These are phyloP conservation scores for Letharia columbiana DNA, from an alignment of 495 filamentous ascomycete species.

Conservation along the genomic window DNA sequence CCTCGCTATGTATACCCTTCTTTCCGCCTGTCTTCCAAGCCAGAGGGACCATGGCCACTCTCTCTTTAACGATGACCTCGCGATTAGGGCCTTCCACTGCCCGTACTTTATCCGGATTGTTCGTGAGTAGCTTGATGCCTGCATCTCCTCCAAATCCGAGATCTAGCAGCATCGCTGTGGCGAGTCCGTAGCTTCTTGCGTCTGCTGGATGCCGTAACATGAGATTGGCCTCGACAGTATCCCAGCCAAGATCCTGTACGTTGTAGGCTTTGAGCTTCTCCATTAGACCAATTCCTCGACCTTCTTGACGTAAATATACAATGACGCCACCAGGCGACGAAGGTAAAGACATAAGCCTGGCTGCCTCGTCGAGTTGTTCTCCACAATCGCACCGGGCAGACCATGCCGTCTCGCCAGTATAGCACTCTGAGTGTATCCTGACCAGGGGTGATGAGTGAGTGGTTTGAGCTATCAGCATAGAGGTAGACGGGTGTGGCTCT, in stretches of 20 bases:
- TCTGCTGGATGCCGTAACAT: conserved; percentile 88
- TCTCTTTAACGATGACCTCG: conserved; percentile 78
- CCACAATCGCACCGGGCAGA: conserved; percentile 96
- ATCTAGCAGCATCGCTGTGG: conserved; percentile 88
- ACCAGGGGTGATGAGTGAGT: conserved; percentile 55
- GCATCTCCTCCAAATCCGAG: conserved; percentile 58
- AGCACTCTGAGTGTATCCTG: conserved; percentile 95
- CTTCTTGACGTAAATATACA: conserved; percentile 92
- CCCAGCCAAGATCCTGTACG: conserved; percentile 85
- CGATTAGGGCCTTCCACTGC: conserved; percentile 86
- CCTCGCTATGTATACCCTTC: conserved; percentile 72
- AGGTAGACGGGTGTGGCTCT: conserved; percentile 15
- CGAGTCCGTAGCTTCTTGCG: conserved; percentile 85
- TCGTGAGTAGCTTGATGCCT: conserved; percentile 82
- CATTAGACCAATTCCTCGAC: conserved; percentile 84
- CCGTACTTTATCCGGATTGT: conserved; percentile 94
- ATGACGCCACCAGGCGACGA: conserved; percentile 72
- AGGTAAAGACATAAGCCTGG: conserved; percentile 81
- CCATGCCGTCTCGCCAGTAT: conserved; percentile 97
- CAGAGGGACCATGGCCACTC: conserved; percentile 92
- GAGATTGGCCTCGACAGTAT: conserved; percentile 94
- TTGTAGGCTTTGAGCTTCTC: conserved; percentile 99
- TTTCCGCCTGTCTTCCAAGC: conserved; percentile 78
- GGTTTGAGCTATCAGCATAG: conserved; percentile 8
- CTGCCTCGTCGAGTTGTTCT: conserved; percentile 95